Base-by-base conservation (phyloP, 2,329 filamentous ascomycete species). In the Ascosphaera aggregata region DNA sequence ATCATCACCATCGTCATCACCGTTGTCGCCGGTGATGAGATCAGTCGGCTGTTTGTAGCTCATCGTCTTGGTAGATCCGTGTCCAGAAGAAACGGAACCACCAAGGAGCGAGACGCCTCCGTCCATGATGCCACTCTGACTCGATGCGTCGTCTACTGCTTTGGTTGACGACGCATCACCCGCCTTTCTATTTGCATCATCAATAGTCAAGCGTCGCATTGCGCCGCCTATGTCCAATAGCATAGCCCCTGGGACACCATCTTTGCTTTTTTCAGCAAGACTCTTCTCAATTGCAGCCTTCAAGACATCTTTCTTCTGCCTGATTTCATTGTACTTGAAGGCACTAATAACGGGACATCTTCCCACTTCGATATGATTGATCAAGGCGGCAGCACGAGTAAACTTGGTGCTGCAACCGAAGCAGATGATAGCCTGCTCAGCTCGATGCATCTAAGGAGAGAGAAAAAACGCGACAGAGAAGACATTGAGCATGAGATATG, bases 311-410 rank as follows among this genome's bases (percentile, higher is more conserved):
- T 66, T 70, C 48, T 68, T 63, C 13, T 62, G 56, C 17, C 68
- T 57, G 36, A 64, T 56, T n/a, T 56, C 55, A 13, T 58, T 49
- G 42, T 71, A 67, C 9, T 64, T 53, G 0, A 49, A 42, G 1
- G 54, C 45, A 2, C 44, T 46, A 43, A 71, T 64, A 2, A 49
- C 51, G 0, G 44, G 37, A 47, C 71, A 75, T 27, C 63, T 49
- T 16, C 62, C 62, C 8, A 58, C 54, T 46, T 74, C 69, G 16
- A 73, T 58, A 45, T 75, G 71, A 13, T 53, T 52, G 41, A 73
- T 62, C 31, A 71, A 51, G 3, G 55, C 54, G 4, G 58, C 53
- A 0, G 68, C 67, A 8, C 58, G 57, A 9, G 51, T 53, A 50
- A 71, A 74, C 2, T 54, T 48, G 8, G 47, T 42, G 3, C 51